Evolutionary conservation across 2,329 filamentous ascomycete species (phyloP).

Genomic region (Xylariaceae sp.): DNA sequence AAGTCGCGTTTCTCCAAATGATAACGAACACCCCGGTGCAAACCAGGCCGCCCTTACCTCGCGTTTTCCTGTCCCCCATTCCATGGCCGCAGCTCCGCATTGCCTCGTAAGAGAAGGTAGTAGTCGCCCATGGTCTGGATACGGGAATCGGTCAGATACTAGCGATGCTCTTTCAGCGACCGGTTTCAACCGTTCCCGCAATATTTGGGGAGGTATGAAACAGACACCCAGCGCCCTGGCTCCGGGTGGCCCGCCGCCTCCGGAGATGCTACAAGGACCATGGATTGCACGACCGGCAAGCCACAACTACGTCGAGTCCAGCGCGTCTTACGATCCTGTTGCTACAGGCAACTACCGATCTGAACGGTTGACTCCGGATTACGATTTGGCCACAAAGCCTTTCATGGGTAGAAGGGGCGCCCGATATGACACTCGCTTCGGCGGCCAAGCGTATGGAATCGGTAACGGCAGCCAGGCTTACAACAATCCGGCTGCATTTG

Average conservation of each 20-base stretch:
- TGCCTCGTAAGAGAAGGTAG: constrained; percentile 36
- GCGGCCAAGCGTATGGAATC: constrained; percentile 26
- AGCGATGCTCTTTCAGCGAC: constrained; percentile 49
- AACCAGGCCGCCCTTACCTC: constrained; percentile 28
- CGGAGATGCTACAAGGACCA: constrained; percentile 37
- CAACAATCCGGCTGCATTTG: constrained; percentile 31
- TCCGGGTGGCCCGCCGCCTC: constrained; percentile 26
- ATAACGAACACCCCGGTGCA: constrained; percentile 25
- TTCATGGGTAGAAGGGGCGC: constrained; percentile 40
- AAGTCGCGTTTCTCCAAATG: constrained; percentile 28
- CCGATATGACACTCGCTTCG: constrained; percentile 41
- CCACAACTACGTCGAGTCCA: constrained; percentile 39
- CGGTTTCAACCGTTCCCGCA: constrained; percentile 49
- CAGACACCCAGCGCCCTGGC: constrained; percentile 27
- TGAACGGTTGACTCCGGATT: constrained; percentile 46
- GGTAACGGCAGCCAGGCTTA: constrained; percentile 27
- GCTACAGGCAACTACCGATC: constrained; percentile 39
- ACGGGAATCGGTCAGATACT: constrained; percentile 51
- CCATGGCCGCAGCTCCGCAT: constrained; percentile 33
- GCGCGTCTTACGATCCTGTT: constrained; percentile 31
- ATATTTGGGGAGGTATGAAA: constrained; percentile 52
- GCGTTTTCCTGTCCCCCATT: constrained; percentile 19
- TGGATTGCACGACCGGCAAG: constrained; percentile 45
- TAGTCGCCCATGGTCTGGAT: constrained; percentile 47
- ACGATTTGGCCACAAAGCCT: constrained; percentile 43